Base-by-base conservation (phyloP, 352 stramenopile genomes). In the Plasmopara muralis region DNA sequence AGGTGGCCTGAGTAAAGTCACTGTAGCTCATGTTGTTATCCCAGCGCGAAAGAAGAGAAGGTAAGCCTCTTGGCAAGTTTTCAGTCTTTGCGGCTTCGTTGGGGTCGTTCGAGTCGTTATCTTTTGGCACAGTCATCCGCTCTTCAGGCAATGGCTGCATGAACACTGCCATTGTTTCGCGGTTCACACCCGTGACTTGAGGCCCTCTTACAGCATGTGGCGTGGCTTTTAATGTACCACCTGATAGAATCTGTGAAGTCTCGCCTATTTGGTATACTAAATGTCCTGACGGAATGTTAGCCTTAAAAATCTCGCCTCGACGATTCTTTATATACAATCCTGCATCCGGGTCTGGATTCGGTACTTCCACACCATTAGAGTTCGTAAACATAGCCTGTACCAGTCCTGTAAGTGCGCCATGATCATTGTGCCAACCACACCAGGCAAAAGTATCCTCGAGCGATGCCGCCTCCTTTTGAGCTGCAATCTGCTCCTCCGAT, bases 341-440 rank as follows among this genome's bases (percentile, higher is more conserved):
- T 10, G 86, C 75, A 1, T 43, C 44, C 0, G 77, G 77, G 63
- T 97, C 87, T 8, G 92, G 77, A 60, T 82, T 94, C 6, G 74
- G 35, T 33, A 82, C 68, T 41, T 66, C 56, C 15, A 84, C 69
- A 34, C 85, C 88, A 12, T 77, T 57, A 43, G 49, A 67, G 63
- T 97, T 77, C 13, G 87, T 84, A 67, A 95, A 95, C 62, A 97
- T 87, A 42, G 88, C 90, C 47, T 95, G 90, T 18, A 98, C 74
- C 5, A 98, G 75, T 7, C 91, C 94, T 30, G 96, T 99, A 25
- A 99, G 68, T 20, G 86, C 95, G 44, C 95, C 93, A 67, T 97
- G 89, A 72, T 97, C 96, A 49, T 98, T 97, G 72, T 99, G 96
- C 95, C 94, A 98, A 50, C 96, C 95, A 68, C 96, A 98, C 96